Evolutionary conservation across 345 rosid genomes (phyloP).

Genomic region (Syzygium grande): DNA sequence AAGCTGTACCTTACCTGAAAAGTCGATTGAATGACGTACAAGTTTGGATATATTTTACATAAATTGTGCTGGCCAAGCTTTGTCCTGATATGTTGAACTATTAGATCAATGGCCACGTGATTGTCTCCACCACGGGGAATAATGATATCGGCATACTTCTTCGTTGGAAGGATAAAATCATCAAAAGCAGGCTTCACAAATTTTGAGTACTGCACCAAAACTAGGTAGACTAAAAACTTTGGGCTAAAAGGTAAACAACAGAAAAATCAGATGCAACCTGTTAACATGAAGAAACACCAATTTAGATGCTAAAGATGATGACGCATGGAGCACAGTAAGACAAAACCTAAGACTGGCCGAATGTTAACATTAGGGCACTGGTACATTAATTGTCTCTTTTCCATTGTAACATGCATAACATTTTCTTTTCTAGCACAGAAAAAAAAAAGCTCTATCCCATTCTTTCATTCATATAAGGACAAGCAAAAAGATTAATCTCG

Average conservation of each 20-base stretch:
- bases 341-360: background rate
- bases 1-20: slow-evolving; percentile 56
- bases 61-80: slow-evolving; percentile 98
- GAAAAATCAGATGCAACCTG: background rate
- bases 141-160: slow-evolving; percentile 95
- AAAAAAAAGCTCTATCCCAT: background rate
- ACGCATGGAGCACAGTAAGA: background rate
- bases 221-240: slow-evolving; percentile 4
- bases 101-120: slow-evolving; percentile 95
- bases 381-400: background rate
- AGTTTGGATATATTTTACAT: slow-evolving; percentile 95
- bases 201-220: slow-evolving; percentile 84
- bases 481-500: background rate
- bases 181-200: slow-evolving; percentile 99
- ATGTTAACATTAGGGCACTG: background rate
- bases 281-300: background rate
- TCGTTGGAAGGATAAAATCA: slow-evolving; percentile 98
- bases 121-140: slow-evolving; percentile 99
- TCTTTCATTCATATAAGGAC: background rate
- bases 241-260: background rate
- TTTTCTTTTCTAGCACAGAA: background rate
- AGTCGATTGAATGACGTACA: slow-evolving; percentile 90
- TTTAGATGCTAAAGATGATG: background rate
- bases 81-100: slow-evolving; percentile 95
- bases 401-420: background rate